Conservation (phyloP, 495 filamentous ascomycete species). For the Lepidopterella palustris region DNA sequence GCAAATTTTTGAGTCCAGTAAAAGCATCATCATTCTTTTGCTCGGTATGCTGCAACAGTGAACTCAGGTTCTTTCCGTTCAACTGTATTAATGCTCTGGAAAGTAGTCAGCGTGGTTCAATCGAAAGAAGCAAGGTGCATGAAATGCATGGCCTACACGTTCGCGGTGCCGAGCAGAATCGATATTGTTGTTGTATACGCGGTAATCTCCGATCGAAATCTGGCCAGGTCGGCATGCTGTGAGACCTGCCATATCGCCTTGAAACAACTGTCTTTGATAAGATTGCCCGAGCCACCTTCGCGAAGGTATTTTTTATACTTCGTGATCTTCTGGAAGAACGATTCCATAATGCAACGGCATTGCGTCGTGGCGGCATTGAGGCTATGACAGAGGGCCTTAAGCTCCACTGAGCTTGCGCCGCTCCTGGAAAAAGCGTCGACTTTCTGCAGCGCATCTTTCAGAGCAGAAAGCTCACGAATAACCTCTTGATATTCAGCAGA, state of each 20-base stretch:
- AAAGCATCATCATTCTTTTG: background rate
- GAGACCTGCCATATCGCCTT: constrained; percentile 35
- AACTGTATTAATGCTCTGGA: background rate
- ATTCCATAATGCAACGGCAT: constrained; percentile 11
- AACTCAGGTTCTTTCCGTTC: background rate
- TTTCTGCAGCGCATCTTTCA: constrained; percentile 32
- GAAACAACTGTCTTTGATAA: constrained; percentile 9
- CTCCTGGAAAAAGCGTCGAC: constrained; percentile 24
- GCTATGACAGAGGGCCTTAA: constrained; percentile 13
- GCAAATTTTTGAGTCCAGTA: background rate
- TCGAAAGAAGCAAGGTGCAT: background rate
- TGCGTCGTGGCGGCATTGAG: background rate
- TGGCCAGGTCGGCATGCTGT: constrained; percentile 31
- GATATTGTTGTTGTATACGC: constrained; percentile 32
- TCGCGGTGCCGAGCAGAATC: constrained; percentile 33
- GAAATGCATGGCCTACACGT: background rate
- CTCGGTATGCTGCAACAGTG: background rate
- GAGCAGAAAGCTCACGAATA: constrained; percentile 27
- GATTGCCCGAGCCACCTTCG: background rate
- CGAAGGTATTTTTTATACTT: constrained; percentile 5
- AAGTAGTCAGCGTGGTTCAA: background rate
- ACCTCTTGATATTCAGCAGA: constrained; percentile 29
- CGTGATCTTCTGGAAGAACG: constrained; percentile 6
- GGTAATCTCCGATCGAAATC: constrained; percentile 32
- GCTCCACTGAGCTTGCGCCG: constrained; percentile 3